Evolutionary conservation across 495 filamentous ascomycete genomes (phyloP).

Genomic region (Terfezia boudieri): DNA sequence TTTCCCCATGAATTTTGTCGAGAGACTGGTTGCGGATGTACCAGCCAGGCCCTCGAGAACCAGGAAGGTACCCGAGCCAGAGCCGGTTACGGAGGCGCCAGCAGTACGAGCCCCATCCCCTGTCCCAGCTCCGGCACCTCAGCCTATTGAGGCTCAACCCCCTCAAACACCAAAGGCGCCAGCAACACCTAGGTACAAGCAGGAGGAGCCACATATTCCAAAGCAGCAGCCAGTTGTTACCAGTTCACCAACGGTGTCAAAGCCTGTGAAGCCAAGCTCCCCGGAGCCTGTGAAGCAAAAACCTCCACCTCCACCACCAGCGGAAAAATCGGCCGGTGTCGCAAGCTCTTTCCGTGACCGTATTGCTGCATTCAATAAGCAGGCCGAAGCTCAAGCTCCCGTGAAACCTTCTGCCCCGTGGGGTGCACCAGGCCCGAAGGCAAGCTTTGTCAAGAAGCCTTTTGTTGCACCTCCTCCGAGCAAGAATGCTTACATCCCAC

Average conservation of each 20-base stretch:
- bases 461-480: constrained; percentile 91
- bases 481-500: constrained; percentile 73
- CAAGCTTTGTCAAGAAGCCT: constrained; percentile 84
- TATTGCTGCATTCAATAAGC: constrained; percentile 90
- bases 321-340: constrained; percentile 43
- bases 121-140: constrained; percentile 17
- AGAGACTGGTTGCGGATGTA: constrained; percentile 74
- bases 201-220: constrained; percentile 17
- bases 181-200: background rate
- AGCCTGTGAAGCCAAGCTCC: constrained; percentile 16
- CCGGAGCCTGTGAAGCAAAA: constrained; percentile 17
- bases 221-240: constrained; percentile 8
- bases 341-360: constrained; percentile 72
- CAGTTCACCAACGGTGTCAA: constrained; percentile 15
- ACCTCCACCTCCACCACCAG: constrained; percentile 34
- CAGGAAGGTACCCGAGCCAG: constrained; percentile 50
- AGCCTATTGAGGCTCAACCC: constrained; percentile 21
- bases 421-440: constrained; percentile 43
- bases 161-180: background rate
- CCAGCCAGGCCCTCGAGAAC: constrained; percentile 62
- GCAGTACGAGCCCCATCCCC: constrained; percentile 8
- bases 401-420: constrained; percentile 40
- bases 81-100: constrained; percentile 15
- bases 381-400: constrained; percentile 63
- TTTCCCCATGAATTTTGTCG: constrained; percentile 93